Evolutionary conservation across 495 filamentous ascomycete species (phyloP), one percentile per base, ranked within the genome.

Genomic region (Geopyxis carbonaria): DNA sequence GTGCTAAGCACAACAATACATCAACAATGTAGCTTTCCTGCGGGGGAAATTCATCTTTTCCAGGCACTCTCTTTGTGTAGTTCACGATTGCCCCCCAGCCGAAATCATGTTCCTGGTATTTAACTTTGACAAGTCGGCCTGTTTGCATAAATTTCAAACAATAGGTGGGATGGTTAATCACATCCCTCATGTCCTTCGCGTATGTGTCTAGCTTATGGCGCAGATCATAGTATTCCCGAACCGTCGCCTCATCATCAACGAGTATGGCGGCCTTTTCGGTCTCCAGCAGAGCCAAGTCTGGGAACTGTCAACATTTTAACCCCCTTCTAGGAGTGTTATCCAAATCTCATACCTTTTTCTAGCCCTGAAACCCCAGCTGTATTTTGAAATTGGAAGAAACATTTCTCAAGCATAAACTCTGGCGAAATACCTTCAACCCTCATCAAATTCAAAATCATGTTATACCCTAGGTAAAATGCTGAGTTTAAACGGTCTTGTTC

Each of bases 341-440:
- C 15, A 18, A 22, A 22, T 15, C 27, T 28, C 53, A 35, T 56
- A 68, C 68, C 60, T 47, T 75, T 73, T 56, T 95, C 89, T 21
- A 95, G 63, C 25, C 67, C 66, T 21, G 79, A 76, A 32, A 93
- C 79, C 47, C 76, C 78, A 2, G 83, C 78, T 6, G 81, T 80
- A 48, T 89, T 93, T 57, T 97, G 89, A 60, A 97, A 97, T 58
- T 97, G 91, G 59, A 79, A 91, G 64, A 97, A 97, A 51, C 91
- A 95, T 46, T 76, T 69, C 61, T 93, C 82, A 11, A 97, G 66
- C 89, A 97, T 95, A 57, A 76, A 94, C 47, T 95, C 85, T 7
- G 89, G 91, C 6, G 82, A 93, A 35, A 97, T 89, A 9, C 82
- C 86, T 56, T 95, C 89, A 24, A 95, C 84, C 61, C 89, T 70